Conservation (phyloP, 345 rosid species). For the Hevea brasiliensis region DNA sequence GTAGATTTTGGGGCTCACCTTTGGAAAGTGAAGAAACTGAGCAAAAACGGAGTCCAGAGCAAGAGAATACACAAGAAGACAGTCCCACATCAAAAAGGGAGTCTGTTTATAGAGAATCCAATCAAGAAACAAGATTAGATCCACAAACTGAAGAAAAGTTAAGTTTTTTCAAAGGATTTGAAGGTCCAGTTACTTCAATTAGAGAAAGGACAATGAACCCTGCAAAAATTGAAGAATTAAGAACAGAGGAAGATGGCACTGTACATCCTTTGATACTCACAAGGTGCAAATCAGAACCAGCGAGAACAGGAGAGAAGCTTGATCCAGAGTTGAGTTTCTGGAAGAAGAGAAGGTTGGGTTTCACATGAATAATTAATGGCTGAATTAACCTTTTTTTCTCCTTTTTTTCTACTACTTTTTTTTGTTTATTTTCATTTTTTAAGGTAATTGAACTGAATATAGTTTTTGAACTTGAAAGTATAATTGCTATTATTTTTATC, state of each 20-base stretch:
- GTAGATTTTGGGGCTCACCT: slow-evolving; percentile 77
- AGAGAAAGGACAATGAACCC: slow-evolving; percentile 24
- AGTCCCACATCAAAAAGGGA: slow-evolving; percentile 33
- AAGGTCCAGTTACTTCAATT: slow-evolving; percentile 17
- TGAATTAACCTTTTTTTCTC: slow-evolving; percentile 1
- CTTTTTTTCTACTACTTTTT: not conserved
- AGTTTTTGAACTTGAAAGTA: slow-evolving; percentile 10
- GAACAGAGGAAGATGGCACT: slow-evolving; percentile 25
- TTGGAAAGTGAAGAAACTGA: slow-evolving; percentile 35
- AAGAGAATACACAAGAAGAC: slow-evolving; percentile 24
- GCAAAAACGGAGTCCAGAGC: slow-evolving; percentile 26
- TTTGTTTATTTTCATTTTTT: not conserved
- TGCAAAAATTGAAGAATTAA: slow-evolving; percentile 16
- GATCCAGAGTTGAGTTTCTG: slow-evolving; percentile 45
- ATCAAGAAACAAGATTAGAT: slow-evolving; percentile 27
- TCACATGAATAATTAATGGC: slow-evolving; percentile 42
- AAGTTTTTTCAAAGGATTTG: slow-evolving; percentile 27
- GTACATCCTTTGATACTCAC: slow-evolving; percentile 47
- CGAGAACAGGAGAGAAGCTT: slow-evolving; percentile 58
- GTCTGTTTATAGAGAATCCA: slow-evolving; percentile 26
- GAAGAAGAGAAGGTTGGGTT: slow-evolving; percentile 62
- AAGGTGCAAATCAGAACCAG: slow-evolving; percentile 88
- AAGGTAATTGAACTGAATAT: slow-evolving; percentile 25
- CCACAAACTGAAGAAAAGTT: slow-evolving; percentile 29
- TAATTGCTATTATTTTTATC: not conserved